These are phyloP conservation scores for Cutaneotrichosporon spelunceum DNA, from an alignment of 1,284 basidiomycete species.

Conservation along the genomic window DNA sequence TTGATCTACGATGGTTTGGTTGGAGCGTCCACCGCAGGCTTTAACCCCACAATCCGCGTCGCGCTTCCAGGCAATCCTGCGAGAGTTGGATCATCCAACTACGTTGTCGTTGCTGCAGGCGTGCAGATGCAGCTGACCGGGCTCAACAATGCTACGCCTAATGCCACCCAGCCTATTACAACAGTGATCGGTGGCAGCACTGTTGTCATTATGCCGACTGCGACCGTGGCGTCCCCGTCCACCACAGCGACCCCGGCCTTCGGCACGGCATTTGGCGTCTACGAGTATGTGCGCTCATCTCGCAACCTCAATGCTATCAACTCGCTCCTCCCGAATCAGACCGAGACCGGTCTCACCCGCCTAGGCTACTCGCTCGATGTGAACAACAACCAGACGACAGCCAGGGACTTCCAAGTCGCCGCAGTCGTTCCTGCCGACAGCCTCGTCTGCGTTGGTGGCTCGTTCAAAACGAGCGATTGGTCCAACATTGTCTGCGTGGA, in stretches of 20 bases:
- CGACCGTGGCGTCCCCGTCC: background rate
- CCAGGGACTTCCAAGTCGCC: constrained; percentile 54
- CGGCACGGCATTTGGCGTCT: constrained; percentile 41
- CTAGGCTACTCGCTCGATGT: constrained; percentile 60
- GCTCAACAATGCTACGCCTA: constrained; percentile 8
- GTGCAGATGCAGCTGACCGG: constrained; percentile 67
- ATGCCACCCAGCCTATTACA: background rate
- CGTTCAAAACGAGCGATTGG: constrained; percentile 61
- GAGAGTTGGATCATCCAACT: constrained; percentile 65
- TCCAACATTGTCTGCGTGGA: constrained; percentile 73
- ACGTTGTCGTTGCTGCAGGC: constrained; percentile 74
- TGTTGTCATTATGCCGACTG: background rate
- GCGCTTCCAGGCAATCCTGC: constrained; percentile 61
- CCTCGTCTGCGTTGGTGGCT: constrained; percentile 70
- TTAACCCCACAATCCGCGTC: constrained; percentile 71
- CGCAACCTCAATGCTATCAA: constrained; percentile 38
- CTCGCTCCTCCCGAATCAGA: constrained; percentile 60
- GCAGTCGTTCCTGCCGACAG: constrained; percentile 65
- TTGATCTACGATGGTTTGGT: constrained; percentile 79
- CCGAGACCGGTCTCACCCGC: constrained; percentile 67
- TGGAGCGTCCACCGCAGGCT: constrained; percentile 64
- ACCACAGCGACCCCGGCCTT: constrained; percentile 18
- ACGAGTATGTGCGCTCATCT: constrained; percentile 35
- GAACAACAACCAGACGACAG: constrained; percentile 42
- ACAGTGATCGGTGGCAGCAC: background rate